These are phyloP conservation scores for Colletotrichum acutatum DNA, from an alignment of 2,329 filamentous ascomycete genomes.

Conservation along the genomic window DNA sequence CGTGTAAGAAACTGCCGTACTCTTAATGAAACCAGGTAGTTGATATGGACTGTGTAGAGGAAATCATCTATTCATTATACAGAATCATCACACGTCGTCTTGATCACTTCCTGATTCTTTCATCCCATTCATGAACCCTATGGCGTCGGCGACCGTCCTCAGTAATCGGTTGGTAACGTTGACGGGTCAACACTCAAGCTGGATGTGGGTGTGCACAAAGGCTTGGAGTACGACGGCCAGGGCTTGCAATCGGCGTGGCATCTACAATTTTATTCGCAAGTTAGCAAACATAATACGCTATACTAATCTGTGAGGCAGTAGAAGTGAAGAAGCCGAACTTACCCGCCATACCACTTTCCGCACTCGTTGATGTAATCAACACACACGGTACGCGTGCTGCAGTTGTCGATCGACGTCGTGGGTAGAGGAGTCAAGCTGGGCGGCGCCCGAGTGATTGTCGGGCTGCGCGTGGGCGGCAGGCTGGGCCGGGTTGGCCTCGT, in stretches of 20 bases:
- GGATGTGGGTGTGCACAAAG: conserved; percentile 32
- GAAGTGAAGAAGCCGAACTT: conserved; percentile 7
- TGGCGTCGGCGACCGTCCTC: background rate
- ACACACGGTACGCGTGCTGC: conserved; percentile 40
- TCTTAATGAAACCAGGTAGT: background rate
- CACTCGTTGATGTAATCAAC: conserved; percentile 37
- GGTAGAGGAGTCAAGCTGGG: background rate
- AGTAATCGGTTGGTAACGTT: background rate
- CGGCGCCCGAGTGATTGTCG: background rate
- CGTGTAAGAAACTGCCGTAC: background rate
- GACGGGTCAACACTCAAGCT: background rate
- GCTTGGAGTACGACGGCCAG: conserved; percentile 36
- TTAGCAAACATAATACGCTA: conserved; percentile 33
- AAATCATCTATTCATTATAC: background rate
- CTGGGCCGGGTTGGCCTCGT: background rate
- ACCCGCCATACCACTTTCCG: conserved; percentile 39
- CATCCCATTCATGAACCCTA: background rate
- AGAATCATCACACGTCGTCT: background rate
- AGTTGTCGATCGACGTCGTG: conserved; percentile 28
- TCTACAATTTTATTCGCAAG: background rate
- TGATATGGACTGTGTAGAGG: background rate
- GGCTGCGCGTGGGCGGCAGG: background rate
- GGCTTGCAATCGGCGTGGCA: conserved; percentile 34
- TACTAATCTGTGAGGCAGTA: background rate
- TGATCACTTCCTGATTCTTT: background rate